phyloP scores from a whole-genome alignment of 179 eudicot species.

The Beta macrorhiza region DNA sequence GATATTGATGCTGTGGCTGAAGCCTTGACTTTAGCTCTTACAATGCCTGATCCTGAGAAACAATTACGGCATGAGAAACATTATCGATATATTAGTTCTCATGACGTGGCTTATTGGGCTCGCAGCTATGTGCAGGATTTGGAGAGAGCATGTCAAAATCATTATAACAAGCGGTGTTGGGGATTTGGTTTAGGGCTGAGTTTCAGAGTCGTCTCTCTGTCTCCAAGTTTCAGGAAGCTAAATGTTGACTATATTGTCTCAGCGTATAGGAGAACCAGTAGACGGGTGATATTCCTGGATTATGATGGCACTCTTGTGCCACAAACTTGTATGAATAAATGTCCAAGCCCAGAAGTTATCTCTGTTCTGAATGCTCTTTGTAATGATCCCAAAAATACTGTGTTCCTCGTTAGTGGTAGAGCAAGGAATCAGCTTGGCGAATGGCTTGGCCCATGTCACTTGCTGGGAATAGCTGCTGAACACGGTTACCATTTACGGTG shows the following conservation, averaged over 20 bases:
- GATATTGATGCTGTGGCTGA: slow-evolving; percentile 80
- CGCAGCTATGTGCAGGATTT: slow-evolving; percentile 77
- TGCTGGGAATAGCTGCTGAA: slow-evolving; percentile 80
- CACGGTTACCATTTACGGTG: slow-evolving; percentile 85
- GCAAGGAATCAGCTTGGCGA: slow-evolving; percentile 51
- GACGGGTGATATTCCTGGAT: slow-evolving; percentile 75
- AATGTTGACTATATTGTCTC: slow-evolving; percentile 58
- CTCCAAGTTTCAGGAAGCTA: slow-evolving; percentile 75
- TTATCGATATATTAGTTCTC: slow-evolving; percentile 77
- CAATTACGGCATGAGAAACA: slow-evolving; percentile 86
- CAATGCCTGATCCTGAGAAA: slow-evolving; percentile 60
- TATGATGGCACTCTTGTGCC: slow-evolving; percentile 83
- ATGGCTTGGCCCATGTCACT: slow-evolving; percentile 77
- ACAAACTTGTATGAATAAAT: slow-evolving; percentile 53
- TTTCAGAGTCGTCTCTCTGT: slow-evolving; percentile 70
- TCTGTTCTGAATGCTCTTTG: slow-evolving; percentile 53
- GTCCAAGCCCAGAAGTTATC: slow-evolving; percentile 62
- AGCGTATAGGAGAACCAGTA: slow-evolving; percentile 56
- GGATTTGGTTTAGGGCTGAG: slow-evolving; percentile 85
- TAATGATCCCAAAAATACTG: slow-evolving; percentile 67
- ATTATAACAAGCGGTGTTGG: slow-evolving; percentile 75
- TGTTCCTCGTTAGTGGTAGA: slow-evolving; percentile 82
- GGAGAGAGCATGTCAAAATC: slow-evolving; percentile 78
- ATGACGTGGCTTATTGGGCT: slow-evolving; percentile 89
- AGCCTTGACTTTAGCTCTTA: slow-evolving; percentile 64